A percentile compares a stretch with the other conserved stretches of the same genome.
Conservation (phyloP, 2,329 filamentous ascomycete genomes). For the Arthrobotrys pseudoclavata region DNA sequence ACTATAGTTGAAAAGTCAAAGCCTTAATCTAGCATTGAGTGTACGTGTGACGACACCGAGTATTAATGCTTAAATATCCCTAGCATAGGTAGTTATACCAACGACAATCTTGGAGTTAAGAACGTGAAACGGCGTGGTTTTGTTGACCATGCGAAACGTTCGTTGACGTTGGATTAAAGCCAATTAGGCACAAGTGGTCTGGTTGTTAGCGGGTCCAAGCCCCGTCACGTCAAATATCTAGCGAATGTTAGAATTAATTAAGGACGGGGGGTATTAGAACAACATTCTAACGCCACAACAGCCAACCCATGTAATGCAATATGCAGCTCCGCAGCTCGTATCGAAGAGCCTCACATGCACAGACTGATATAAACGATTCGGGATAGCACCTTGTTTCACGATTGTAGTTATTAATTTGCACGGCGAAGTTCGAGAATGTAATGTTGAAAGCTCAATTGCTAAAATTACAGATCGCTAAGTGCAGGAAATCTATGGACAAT, state of each 20-base stretch:
- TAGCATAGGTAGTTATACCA: no score
- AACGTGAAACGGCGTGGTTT: no score
- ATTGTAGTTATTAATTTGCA: neutral
- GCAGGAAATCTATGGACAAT: constrained; percentile 9
- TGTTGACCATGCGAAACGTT: no score
- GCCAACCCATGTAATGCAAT: neutral
- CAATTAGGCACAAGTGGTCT: no score
- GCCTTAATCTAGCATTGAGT: neutral
- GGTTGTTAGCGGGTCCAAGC: neutral
- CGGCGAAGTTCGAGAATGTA: neutral
- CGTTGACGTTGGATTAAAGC: no score
- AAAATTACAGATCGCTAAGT: constrained; percentile 7
- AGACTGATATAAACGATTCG: neutral
- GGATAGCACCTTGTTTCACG: neutral
- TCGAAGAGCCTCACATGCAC: neutral
- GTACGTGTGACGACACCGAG: no score
- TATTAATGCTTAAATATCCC: no score
- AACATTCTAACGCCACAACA: neutral
- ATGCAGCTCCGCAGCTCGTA: neutral
- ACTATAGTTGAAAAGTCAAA: neutral
- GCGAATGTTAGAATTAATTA: no score
- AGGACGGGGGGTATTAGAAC: no score
- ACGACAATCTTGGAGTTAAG: no score
- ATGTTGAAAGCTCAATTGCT: neutral
- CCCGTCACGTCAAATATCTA: neutral